Evolutionary conservation across 2,329 filamentous ascomycete species (phyloP).

Genomic region (Fusarium sp.): DNA sequence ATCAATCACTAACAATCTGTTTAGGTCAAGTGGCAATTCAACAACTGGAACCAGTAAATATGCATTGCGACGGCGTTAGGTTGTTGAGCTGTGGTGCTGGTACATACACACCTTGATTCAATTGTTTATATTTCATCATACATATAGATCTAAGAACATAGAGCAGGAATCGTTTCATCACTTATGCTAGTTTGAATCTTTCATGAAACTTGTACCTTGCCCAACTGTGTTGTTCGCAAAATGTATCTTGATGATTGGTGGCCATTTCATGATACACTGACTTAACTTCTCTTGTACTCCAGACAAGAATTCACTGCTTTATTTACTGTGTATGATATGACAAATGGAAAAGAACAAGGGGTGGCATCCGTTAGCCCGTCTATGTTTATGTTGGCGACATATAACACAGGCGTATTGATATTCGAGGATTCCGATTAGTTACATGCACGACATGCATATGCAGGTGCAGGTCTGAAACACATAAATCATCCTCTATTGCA

Average conservation of each 20-base stretch:
- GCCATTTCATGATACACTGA: not conserved
- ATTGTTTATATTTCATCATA: conserved; percentile 25
- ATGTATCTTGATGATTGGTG: not conserved
- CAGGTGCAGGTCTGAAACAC: conserved; percentile 21
- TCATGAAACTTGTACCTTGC: not conserved
- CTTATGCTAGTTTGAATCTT: not conserved
- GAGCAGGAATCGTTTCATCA: not conserved
- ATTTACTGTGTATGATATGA: not conserved
- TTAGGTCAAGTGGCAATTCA: conserved; percentile 40
- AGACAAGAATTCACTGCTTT: not conserved
- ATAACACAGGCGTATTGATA: not conserved
- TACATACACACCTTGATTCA: conserved; percentile 34
- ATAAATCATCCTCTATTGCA: conserved; percentile 10
- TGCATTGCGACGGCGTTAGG: not conserved
- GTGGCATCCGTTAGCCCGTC: not conserved
- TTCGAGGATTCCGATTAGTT: not conserved
- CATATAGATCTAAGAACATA: conserved; percentile 16
- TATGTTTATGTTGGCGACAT: not conserved
- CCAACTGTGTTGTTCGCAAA: not conserved
- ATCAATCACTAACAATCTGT: not conserved
- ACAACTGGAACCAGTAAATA: conserved; percentile 38
- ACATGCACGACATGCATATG: conserved; percentile 30
- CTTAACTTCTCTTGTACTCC: not conserved
- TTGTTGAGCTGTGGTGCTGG: conserved; percentile 2
- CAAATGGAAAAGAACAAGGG: not conserved